A percentile compares a stretch with the other conserved stretches of the same genome.
Conservation (phyloP, 2,329 filamentous ascomycete species). For the Orbilia oligospora region DNA sequence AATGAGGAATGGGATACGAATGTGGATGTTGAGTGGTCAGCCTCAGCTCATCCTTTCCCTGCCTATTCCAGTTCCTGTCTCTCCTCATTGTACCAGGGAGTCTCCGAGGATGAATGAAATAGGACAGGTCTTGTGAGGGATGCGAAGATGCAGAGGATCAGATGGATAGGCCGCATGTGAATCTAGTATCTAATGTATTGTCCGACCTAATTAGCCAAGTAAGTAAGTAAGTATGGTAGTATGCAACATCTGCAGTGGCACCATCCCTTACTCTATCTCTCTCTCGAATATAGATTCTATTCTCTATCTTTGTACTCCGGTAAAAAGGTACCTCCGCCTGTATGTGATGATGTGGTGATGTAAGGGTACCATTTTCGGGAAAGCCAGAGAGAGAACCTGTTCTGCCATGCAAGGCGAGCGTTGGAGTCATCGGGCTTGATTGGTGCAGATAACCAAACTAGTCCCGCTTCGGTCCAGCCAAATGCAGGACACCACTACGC, state of each 20-base stretch:
- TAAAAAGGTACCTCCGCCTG: too few relatives aligned
- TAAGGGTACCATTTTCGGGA: neutral
- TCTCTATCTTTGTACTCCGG: neutral
- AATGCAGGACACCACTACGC: neutral
- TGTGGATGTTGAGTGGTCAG: neutral
- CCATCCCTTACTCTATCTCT: neutral
- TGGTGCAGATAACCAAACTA: neutral
- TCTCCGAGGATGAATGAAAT: neutral
- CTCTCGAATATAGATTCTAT: too few relatives aligned
- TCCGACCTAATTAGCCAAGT: too few relatives aligned
- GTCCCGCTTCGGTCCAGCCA: neutral
- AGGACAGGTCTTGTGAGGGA: neutral
- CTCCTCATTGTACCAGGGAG: too few relatives aligned
- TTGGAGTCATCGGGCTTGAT: neutral
- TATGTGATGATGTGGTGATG: neutral
- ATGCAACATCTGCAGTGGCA: too few relatives aligned
- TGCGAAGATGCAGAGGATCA: neutral
- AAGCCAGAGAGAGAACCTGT: too few relatives aligned
- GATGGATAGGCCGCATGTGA: neutral
- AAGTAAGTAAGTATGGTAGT: too few relatives aligned
- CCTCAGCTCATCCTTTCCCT: neutral
- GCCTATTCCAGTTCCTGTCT: neutral
- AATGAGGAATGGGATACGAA: neutral
- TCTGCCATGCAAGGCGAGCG: slow-evolving; percentile 12
- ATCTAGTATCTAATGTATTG: neutral